Conservation (phyloP, 2,329 filamentous ascomycete species). For the Aspergillus unguis region DNA sequence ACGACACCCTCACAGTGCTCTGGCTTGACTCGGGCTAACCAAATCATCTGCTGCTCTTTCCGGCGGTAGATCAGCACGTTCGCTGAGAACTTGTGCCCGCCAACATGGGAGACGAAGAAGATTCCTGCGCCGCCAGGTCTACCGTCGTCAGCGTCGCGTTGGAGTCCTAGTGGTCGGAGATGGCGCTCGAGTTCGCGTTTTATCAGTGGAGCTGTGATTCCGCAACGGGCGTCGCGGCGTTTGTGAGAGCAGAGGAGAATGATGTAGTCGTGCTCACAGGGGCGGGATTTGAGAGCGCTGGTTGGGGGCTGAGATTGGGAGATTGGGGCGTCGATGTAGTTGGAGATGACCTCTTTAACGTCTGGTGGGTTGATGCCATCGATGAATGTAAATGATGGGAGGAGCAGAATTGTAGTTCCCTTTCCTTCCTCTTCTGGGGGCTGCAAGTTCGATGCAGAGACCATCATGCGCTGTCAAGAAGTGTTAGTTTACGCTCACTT, state of each 20-base stretch:
- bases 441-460: constrained; percentile 36
- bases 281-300: constrained; percentile 44
- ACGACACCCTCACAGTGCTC: constrained; percentile 88
- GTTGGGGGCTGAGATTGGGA: constrained; percentile 45
- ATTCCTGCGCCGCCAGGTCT: constrained; percentile 81
- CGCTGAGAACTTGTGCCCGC: constrained; percentile 89
- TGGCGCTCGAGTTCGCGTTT: constrained; percentile 79
- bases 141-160: constrained; percentile 77
- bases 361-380: constrained; percentile 67
- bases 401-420: constrained; percentile 69
- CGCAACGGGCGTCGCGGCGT: constrained; percentile 85
- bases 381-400: constrained; percentile 76
- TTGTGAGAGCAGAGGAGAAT: constrained; percentile 87
- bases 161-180: constrained; percentile 72
- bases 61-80: constrained; percentile 83
- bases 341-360: constrained; percentile 64
- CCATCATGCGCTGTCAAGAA: constrained; percentile 29
- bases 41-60: constrained; percentile 57
- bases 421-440: constrained; percentile 13
- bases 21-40: constrained; percentile 80
- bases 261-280: constrained; percentile 74
- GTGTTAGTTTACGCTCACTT: too few species aligned
- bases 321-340: constrained; percentile 64
- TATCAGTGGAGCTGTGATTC: constrained; percentile 79
- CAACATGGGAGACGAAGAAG: constrained; percentile 89